phyloP scores from a whole-genome alignment of 345 rosid species.

The Laguncularia racemosa region DNA sequence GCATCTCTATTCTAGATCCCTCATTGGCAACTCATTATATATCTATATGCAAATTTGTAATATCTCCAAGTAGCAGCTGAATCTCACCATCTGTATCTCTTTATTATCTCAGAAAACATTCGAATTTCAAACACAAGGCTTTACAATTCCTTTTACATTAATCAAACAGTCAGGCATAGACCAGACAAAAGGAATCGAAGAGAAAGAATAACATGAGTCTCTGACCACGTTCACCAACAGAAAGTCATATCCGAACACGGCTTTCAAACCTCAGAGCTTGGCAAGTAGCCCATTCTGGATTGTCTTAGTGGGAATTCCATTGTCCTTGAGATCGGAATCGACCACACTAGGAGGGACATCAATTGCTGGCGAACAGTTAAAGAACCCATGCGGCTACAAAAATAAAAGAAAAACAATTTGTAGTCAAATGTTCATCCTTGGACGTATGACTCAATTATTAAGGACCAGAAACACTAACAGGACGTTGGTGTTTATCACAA shows the following conservation, averaged over 20 bases:
- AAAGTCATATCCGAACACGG: not conserved
- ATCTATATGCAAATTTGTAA: too few relatives aligned
- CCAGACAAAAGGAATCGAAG: not conserved
- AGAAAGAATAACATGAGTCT: not conserved
- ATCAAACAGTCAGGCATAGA: too few relatives aligned
- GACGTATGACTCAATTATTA: too few relatives aligned
- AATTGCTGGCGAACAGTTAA: conserved; percentile 59
- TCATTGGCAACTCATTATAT: too few relatives aligned
- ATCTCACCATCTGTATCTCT: too few relatives aligned
- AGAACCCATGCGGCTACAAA: conserved; percentile 73
- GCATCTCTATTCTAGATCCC: too few relatives aligned
- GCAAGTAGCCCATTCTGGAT: conserved; percentile 33
- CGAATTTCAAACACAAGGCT: too few relatives aligned
- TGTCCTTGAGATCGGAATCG: conserved; percentile 44
- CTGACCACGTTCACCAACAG: not conserved
- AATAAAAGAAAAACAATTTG: not conserved
- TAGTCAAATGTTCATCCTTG: not conserved
- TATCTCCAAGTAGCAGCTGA: too few relatives aligned
- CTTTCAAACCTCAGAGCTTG: conserved; percentile 28
- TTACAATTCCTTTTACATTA: too few relatives aligned
- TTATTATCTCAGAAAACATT: too few relatives aligned
- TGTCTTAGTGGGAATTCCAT: conserved; percentile 29
- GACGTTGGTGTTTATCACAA: too few relatives aligned
- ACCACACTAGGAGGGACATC: conserved; percentile 53
- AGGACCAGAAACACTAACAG: too few relatives aligned